phyloP scores from a whole-genome alignment of 1,284 basidiomycete species.

The Austroboletus sp. region DNA sequence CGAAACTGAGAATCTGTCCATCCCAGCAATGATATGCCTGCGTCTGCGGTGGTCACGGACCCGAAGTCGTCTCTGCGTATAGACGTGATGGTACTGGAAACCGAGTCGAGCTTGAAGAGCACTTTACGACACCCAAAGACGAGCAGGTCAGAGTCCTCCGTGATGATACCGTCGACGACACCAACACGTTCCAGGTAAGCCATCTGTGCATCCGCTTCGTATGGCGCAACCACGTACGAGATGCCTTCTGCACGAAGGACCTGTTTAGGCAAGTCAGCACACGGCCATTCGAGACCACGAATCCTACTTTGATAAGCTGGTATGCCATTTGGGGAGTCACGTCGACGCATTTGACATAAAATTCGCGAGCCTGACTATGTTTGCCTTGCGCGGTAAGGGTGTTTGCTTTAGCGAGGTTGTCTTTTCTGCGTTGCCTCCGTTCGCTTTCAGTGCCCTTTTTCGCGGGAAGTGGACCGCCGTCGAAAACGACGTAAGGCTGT shows the following conservation, averaged over 20 bases:
- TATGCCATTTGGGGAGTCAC: slow-evolving; percentile 97
- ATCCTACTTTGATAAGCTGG: slow-evolving; percentile 86
- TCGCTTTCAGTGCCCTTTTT: slow-evolving; percentile 87
- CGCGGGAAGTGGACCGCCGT: slow-evolving; percentile 90
- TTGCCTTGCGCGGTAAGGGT: slow-evolving; percentile 72
- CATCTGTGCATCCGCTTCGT: slow-evolving; percentile 97
- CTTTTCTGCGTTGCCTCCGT: slow-evolving; percentile 64
- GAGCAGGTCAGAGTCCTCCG: slow-evolving; percentile 96
- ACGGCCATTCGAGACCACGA: neutral
- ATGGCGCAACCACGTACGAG: slow-evolving; percentile 90
- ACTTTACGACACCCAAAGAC: slow-evolving; percentile 91
- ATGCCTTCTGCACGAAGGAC: slow-evolving; percentile 76
- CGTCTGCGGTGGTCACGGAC: slow-evolving; percentile 47
- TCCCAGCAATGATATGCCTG: slow-evolving; percentile 72
- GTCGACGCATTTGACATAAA: slow-evolving; percentile 87
- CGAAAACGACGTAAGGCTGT: slow-evolving; percentile 90
- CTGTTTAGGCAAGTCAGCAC: slow-evolving; percentile 37
- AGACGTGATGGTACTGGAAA: slow-evolving; percentile 68
- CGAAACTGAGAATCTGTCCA: slow-evolving; percentile 91
- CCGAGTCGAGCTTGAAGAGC: slow-evolving; percentile 78
- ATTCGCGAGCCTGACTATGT: slow-evolving; percentile 75
- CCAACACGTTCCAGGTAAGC: slow-evolving; percentile 84
- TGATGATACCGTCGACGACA: slow-evolving; percentile 87
- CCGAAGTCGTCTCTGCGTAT: slow-evolving; percentile 78
- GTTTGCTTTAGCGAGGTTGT: slow-evolving; percentile 65